Evolutionary conservation across 2,329 filamentous ascomycete genomes (phyloP).

Genomic region (Penicillium sp.): DNA sequence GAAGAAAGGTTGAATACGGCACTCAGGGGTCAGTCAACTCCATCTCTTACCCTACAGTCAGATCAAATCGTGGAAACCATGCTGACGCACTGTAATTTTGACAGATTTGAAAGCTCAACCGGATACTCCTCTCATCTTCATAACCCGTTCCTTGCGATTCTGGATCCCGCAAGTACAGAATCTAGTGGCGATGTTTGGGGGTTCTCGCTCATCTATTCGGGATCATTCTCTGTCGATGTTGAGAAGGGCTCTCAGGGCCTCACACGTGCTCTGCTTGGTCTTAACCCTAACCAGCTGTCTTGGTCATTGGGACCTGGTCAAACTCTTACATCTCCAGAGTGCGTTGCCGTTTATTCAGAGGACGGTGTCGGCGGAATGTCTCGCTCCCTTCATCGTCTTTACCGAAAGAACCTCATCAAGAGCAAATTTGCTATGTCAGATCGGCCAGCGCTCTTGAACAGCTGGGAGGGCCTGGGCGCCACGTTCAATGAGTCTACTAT

Average conservation of each 20-base stretch:
- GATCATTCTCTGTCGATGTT: constrained; percentile 65
- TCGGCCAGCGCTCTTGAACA: constrained; percentile 64
- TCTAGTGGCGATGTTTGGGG: constrained; percentile 65
- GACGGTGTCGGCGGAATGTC: constrained; percentile 66
- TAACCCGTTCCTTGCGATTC: constrained; percentile 66
- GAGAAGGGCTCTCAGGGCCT: constrained; percentile 67
- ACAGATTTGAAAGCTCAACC: constrained; percentile 62
- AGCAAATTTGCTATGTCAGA: constrained; percentile 58
- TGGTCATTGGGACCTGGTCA: constrained; percentile 62
- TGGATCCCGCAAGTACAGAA: constrained; percentile 63
- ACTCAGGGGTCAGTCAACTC: constrained; percentile 52
- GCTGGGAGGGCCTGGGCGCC: constrained; percentile 67
- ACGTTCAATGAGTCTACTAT: constrained; percentile 62
- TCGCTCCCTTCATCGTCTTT: constrained; percentile 64
- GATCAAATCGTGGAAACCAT: background rate
- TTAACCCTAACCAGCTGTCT: constrained; percentile 65
- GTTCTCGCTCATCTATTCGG: constrained; percentile 68
- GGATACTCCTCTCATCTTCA: constrained; percentile 68
- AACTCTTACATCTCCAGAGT: constrained; percentile 64
- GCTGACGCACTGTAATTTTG: constrained; percentile 27
- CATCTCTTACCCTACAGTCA: background rate
- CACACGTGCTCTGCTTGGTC: constrained; percentile 62
- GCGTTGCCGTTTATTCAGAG: constrained; percentile 64
- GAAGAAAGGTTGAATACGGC: constrained; percentile 62
- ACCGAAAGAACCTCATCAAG: constrained; percentile 63